Evolutionary conservation across 106 monocot genomes (phyloP).

Genomic region (Allium cepa): DNA sequence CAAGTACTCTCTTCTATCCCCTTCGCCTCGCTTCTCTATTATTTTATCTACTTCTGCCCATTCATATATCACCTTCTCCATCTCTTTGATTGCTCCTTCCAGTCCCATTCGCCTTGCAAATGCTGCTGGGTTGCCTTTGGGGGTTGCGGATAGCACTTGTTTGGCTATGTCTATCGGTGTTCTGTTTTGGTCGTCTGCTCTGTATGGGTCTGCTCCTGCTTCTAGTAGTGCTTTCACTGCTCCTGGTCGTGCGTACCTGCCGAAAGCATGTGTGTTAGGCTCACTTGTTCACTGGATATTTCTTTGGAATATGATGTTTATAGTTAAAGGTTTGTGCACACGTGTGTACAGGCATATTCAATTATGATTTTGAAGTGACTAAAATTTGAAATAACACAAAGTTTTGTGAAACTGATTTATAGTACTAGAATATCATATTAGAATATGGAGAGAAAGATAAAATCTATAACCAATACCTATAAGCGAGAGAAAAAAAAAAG

Average conservation of each 20-base stretch:
- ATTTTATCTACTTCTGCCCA: slow-evolving; percentile 70
- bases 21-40: slow-evolving; percentile 63
- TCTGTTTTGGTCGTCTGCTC: slow-evolving; percentile 39
- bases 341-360: too few relatives aligned
- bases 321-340: too few relatives aligned
- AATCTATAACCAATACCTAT: too few relatives aligned
- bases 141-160: slow-evolving; percentile 53
- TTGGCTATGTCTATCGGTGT: slow-evolving; percentile 54
- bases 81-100: slow-evolving; percentile 44
- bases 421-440: too few relatives aligned
- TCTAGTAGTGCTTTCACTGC: slow-evolving; percentile 66
- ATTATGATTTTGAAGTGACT: too few relatives aligned
- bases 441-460: too few relatives aligned
- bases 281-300: too few relatives aligned
- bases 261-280: neutral
- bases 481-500: too few relatives aligned
- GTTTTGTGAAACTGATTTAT: too few relatives aligned
- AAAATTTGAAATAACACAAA: too few relatives aligned
- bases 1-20: slow-evolving; percentile 60
- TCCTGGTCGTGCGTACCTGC: slow-evolving; percentile 35
- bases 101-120: slow-evolving; percentile 51
- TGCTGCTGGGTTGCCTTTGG: slow-evolving; percentile 46
- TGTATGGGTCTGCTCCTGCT: slow-evolving; percentile 52
- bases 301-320: too few relatives aligned
- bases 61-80: slow-evolving; percentile 73